phyloP scores from a whole-genome alignment of 768 basidiomycete species.

The Polyporus arcularius region DNA sequence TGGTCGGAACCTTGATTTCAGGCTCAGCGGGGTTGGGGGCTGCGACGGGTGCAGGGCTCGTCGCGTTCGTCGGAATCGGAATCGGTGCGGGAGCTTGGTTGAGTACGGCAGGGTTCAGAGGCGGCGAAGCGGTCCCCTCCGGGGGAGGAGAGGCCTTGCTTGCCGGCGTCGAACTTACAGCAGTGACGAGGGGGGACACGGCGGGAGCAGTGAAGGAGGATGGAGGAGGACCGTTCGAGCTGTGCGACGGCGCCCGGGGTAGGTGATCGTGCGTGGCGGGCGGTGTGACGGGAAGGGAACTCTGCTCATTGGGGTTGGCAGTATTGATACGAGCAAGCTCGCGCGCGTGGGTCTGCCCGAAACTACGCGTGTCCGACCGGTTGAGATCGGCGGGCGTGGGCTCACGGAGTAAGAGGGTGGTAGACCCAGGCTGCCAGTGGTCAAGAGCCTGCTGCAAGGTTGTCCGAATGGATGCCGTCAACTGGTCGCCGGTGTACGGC shows the following conservation, averaged over 20 bases:
- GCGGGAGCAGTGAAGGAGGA: background rate
- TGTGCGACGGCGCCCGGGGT: slow-evolving; percentile 17
- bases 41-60: slow-evolving; percentile 24
- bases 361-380: slow-evolving; percentile 76
- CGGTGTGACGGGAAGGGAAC: slow-evolving; percentile 45
- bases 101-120: slow-evolving; percentile 32
- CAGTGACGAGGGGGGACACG: background rate
- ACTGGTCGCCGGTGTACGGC: slow-evolving; percentile 63
- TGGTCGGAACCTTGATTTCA: slow-evolving; percentile 31
- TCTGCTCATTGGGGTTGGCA: slow-evolving; percentile 28
- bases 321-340: slow-evolving; percentile 64
- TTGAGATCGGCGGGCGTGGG: slow-evolving; percentile 54
- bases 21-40: slow-evolving; percentile 34
- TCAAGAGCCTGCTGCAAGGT: slow-evolving; percentile 79
- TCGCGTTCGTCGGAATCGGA: slow-evolving; percentile 20
- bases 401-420: slow-evolving; percentile 49
- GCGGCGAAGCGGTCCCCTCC: slow-evolving; percentile 20
- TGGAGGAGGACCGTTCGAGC: slow-evolving; percentile 9
- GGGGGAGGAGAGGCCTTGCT: slow-evolving; percentile 21
- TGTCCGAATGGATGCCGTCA: slow-evolving; percentile 70
- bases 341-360: slow-evolving; percentile 79
- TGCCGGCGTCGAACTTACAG: background rate
- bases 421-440: slow-evolving; percentile 70
- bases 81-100: slow-evolving; percentile 33
- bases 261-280: slow-evolving; percentile 31